These are phyloP conservation scores for Ulmus americana DNA, from an alignment of 331 rosid species.

Conservation along the genomic window DNA sequence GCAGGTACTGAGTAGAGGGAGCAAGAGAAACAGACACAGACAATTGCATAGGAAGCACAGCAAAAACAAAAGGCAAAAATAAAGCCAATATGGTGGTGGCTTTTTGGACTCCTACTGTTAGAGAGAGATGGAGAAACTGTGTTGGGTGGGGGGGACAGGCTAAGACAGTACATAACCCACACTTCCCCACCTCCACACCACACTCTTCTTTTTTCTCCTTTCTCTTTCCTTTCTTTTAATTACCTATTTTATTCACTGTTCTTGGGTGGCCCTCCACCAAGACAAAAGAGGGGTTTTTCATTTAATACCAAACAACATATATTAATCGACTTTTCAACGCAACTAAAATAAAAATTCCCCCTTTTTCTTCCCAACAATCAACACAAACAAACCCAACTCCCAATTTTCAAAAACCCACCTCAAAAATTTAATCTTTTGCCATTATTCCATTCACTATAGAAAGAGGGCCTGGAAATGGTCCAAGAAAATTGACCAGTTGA, in stretches of 20 bases:
- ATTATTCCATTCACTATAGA: neutral
- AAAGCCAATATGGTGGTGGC: conserved; percentile 58
- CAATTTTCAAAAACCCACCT: neutral
- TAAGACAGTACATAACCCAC: conserved; percentile 70
- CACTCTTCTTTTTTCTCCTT: conserved; percentile 34
- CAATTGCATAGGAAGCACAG: conserved; percentile 72
- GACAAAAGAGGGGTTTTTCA: conserved; percentile 44
- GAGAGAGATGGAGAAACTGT: conserved; percentile 35
- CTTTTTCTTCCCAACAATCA: neutral
- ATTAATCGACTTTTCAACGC: neutral
- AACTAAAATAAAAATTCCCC: conserved; percentile 3
- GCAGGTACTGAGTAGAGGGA: conserved; percentile 73
- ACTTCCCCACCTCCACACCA: conserved; percentile 40
- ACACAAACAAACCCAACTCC: neutral
- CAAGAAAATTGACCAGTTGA: too few relatives aligned
- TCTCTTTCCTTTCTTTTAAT: conserved; percentile 7
- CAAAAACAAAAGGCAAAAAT: conserved; percentile 56
- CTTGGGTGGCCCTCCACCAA: conserved; percentile 63
- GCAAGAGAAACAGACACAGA: conserved; percentile 63
- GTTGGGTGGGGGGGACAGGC: conserved; percentile 88
- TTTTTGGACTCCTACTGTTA: conserved; percentile 44
- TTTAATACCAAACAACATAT: conserved; percentile 22
- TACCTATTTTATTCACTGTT: conserved; percentile 40
- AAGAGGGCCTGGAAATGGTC: too few relatives aligned
- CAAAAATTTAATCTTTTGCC: neutral